Evolutionary conservation across 1,139 yeast genomes (phyloP).

Genomic region (Kodamaea sp.): DNA sequence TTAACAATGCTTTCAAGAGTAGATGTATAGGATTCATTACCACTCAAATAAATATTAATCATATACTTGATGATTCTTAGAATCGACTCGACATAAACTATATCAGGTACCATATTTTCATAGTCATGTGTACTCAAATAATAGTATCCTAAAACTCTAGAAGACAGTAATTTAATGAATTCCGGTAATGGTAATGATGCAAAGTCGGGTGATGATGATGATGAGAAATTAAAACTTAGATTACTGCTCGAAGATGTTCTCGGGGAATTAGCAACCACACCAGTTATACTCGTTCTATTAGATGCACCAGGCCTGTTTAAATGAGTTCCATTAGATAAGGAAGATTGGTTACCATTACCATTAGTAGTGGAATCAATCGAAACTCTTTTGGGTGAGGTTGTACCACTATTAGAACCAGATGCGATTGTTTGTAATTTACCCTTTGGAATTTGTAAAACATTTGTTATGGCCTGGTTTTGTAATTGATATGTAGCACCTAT

Average conservation of each 20-base stretch:
- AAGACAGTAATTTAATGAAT: conserved; percentile 42
- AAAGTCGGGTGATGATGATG: conserved; percentile 23
- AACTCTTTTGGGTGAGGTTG: conserved; percentile 14
- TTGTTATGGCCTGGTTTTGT: conserved; percentile 33
- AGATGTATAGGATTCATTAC: conserved; percentile 32
- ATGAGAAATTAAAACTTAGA: conserved; percentile 18
- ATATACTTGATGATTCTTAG: conserved; percentile 62
- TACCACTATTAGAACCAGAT: conserved; percentile 8
- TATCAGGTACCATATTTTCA: conserved; percentile 79
- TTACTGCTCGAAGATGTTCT: conserved; percentile 35
- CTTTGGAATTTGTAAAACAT: conserved; percentile 26
- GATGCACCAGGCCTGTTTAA: background rate
- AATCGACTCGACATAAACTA: conserved; percentile 72
- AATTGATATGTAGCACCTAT: conserved; percentile 58
- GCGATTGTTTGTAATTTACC: conserved; percentile 20
- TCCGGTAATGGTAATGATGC: conserved; percentile 39
- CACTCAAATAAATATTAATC: conserved; percentile 47
- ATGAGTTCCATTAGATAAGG: background rate
- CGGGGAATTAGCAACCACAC: conserved; percentile 14
- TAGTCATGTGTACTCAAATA: conserved; percentile 55
- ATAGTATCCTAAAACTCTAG: conserved; percentile 54
- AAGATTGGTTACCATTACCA: conserved; percentile 3
- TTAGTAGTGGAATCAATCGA: conserved; percentile 18
- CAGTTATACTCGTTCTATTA: conserved; percentile 3
- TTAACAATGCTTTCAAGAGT: conserved; percentile 14